Base-by-base conservation (phyloP, 2,329 filamentous ascomycete species). In the Cercospora zeae-maydis region DNA sequence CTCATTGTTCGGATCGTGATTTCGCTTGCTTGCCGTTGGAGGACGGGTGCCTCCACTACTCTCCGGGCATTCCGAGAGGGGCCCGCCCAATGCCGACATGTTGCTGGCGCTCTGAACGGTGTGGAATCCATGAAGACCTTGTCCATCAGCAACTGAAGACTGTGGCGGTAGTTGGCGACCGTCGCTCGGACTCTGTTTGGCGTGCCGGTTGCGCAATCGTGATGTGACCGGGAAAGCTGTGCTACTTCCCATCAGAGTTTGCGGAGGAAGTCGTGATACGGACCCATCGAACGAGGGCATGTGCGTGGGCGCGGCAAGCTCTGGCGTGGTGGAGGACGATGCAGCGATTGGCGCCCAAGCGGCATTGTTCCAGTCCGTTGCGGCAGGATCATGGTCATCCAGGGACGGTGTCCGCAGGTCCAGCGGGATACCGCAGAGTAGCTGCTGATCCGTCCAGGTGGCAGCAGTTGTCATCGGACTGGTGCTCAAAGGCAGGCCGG, bases 401-500 rank as follows among this genome's bases (percentile, higher is more conserved):
- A 49, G 19, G 16, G 51, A 55, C 16, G 36, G 37, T 3, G 59
- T 61, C 13, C 47, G 19, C 27, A 61, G 52, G 36, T 61, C 59
- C 19, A 56, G 36, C 10, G 36, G 11, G 10, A 42, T 34, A 10
- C 51, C 36, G 30, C 45, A n/a, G 19, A 27, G 27, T 37, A 49
- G 51, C 36, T 54, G 58, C 27, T 54, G 36, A 47, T 47, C 39
- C 14, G 45, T 13, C 59, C 59, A 61, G 21, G 37, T 51, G 47
- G 16, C 33, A n/a, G 57, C 21, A 31, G 57, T 31, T 21, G 57
- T 13, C 19, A 59, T 47, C 11, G 57, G 10, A 14, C 42, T 37
- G 10, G 24, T 31, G 13, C 47, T 36, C 16, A 11, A 30, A n/a
- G 37, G 36, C 51, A 55, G 36, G n/a, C 8, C 36, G 27, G 33